phyloP scores from a whole-genome alignment of 176 grass and related monocot species.

The Poa pratensis region DNA sequence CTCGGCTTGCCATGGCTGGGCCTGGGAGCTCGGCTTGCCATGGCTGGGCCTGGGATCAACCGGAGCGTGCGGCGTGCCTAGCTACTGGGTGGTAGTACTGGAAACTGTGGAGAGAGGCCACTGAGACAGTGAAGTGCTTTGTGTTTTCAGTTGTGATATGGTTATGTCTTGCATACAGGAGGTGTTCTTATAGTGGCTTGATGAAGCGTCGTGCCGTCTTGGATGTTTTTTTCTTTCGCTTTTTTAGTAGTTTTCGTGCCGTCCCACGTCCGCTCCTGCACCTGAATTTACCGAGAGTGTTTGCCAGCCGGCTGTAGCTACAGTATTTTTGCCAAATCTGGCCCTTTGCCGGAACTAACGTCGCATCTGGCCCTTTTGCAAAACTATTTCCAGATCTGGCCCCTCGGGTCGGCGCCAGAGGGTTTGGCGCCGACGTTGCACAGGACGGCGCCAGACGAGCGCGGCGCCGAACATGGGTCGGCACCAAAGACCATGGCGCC shows the following conservation, averaged over 20 bases:
- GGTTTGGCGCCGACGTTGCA: too few relatives aligned
- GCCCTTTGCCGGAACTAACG: too few relatives aligned
- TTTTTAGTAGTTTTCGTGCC: slow-evolving; percentile 26
- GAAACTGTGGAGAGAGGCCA: background rate
- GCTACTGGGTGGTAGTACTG: background rate
- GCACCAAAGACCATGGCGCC: too few relatives aligned
- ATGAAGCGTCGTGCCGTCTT: background rate
- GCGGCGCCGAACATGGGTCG: too few relatives aligned
- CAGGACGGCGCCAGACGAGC: too few relatives aligned
- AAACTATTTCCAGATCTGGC: too few relatives aligned
- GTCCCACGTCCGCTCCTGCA: slow-evolving; percentile 24
- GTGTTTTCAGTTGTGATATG: background rate
- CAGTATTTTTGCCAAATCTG: too few relatives aligned
- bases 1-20: slow-evolving; percentile 35
- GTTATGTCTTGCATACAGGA: background rate
- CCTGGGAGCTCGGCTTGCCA: too few relatives aligned
- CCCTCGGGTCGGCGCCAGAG: too few relatives aligned
- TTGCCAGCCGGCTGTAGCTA: too few relatives aligned
- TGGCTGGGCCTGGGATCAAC: too few relatives aligned
- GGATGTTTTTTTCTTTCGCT: background rate
- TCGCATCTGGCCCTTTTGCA: too few relatives aligned
- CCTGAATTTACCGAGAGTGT: slow-evolving; percentile 23
- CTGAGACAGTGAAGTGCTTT: background rate
- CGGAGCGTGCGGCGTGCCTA: slow-evolving; percentile 6
- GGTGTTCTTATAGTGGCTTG: background rate